Percentiles rank a stretch among this genome's conserved stretches.
These are phyloP conservation scores for Talaromyces sp. DNA, from an alignment of 2,329 filamentous ascomycete species.

Conservation along the genomic window DNA sequence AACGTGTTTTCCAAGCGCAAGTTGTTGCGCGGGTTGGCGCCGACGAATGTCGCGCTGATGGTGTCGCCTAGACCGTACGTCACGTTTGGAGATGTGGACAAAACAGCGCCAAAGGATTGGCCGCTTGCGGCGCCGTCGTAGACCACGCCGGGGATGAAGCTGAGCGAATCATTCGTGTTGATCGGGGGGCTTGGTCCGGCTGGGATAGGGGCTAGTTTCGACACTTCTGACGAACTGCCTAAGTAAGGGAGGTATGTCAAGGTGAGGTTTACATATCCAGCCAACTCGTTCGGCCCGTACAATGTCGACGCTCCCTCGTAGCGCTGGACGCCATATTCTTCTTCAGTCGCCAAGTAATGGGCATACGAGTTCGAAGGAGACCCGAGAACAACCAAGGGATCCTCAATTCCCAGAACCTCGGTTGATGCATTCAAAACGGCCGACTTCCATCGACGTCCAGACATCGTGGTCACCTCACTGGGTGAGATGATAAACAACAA, in stretches of 20 bases:
- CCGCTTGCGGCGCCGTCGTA: conserved; percentile 63
- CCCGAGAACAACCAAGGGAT: conserved; percentile 74
- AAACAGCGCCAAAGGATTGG: conserved; percentile 65
- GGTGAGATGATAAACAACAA: conserved; percentile 78
- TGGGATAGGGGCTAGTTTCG: conserved; percentile 38
- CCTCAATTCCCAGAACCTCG: conserved; percentile 44
- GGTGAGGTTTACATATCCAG: conserved; percentile 83
- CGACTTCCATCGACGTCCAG: conserved; percentile 77
- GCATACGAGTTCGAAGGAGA: conserved; percentile 89
- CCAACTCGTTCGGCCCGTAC: conserved; percentile 74
- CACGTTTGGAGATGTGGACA: conserved; percentile 46
- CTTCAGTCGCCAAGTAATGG: conserved; percentile 71
- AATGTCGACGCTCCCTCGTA: conserved; percentile 95
- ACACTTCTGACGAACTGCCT: conserved; percentile 37
- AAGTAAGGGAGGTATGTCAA: conserved; percentile 67
- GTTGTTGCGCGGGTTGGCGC: conserved; percentile 86
- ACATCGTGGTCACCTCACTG: conserved; percentile 89
- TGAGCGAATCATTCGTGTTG: conserved; percentile 68
- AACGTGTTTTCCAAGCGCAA: conserved; percentile 73
- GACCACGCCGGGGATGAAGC: conserved; percentile 75
- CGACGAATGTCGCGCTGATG: conserved; percentile 68
- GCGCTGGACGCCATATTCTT: conserved; percentile 78
- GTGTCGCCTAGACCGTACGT: conserved; percentile 57
- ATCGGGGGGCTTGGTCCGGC: conserved; percentile 66
- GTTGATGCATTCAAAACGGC: conserved; percentile 56